Base-by-base conservation (phyloP, 768 basidiomycete species). In the Strobilomyces echinocephalus region DNA sequence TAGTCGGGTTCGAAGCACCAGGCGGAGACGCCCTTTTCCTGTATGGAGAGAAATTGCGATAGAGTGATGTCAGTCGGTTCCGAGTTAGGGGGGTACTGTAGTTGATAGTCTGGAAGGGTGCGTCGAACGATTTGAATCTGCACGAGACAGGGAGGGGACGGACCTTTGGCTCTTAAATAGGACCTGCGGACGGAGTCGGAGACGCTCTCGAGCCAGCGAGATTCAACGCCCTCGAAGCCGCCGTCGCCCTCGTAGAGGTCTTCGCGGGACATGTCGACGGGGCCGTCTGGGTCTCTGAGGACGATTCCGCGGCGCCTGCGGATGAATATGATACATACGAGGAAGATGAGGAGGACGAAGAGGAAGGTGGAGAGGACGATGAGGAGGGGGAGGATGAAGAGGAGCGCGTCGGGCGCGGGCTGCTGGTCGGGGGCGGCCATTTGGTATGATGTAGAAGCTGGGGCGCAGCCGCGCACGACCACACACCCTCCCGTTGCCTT, bases 1-100 rank as follows among this genome's bases (percentile, higher is more conserved):
- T 95, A 97, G 69, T 98, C 97, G 34, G 97, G 97, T 69, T 99
- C 97, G 67, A 99, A 99, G 36, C 85, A 94, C 97, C 97, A 99
- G 16, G 97, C 97, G 26, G 95, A 95, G 42, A 99, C 95, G 60
- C 97, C 97, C 66, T 99, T 99, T 73, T 99, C 97, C 69, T 99
- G 97, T 53, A 99, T 99, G 26, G 95, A 94, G 20, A 99, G 84
- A 73, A 98, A 98, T 65, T 99, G 97, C 9, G 95, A 95, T 49
- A 99, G 78, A 1, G 95, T 99, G 72, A 99, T 98, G 70, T 99
- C 97, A 48, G 95, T 95, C 21, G 95, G 91, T 41, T 88, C 78
- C n/a, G 97, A 98, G 67, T 95, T 93, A 31, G 97, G 95, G 5
- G 90, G 91, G 70, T 95, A 95, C 68, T 90, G 87, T 24, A 85